Conservation (phyloP, 441 rosid species). For the Breynia disticha region DNA sequence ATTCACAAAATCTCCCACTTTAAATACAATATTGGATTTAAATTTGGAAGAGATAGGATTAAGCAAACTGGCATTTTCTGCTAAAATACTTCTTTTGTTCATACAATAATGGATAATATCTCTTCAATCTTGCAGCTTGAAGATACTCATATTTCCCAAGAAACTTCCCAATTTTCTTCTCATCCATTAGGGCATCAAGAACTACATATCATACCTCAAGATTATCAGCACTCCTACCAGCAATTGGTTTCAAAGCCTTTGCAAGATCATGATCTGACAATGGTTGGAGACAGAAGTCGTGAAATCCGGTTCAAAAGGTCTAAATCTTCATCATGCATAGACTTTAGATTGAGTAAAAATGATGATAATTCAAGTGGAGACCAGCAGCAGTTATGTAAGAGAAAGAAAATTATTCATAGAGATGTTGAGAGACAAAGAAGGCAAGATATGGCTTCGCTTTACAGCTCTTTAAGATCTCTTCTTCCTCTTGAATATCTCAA, state of each 20-base stretch:
- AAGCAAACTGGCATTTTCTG: no score
- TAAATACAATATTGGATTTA: neutral
- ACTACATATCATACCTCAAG: neutral
- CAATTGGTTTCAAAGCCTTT: neutral
- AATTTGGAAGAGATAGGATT: no score
- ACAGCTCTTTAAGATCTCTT: constrained; percentile 29
- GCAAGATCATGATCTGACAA: neutral
- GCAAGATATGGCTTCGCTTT: constrained; percentile 48
- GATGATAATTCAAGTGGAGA: constrained; percentile 9
- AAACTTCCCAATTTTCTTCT: constrained; percentile 9
- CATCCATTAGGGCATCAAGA: neutral
- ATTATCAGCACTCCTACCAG: neutral
- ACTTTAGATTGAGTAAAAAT: neutral
- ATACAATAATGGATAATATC: constrained; percentile 12
- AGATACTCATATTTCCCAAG: neutral
- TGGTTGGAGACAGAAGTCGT: no score
- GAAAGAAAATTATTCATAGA: constrained; percentile 35
- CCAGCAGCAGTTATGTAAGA: constrained; percentile 7
- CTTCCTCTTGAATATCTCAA: constrained; percentile 48
- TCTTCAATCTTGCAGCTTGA: constrained; percentile 11
- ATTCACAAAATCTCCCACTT: constrained; percentile 1
- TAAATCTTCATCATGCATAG: neutral
- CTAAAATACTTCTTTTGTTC: neutral
- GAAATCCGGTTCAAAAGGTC: no score
- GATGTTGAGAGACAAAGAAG: constrained; percentile 50